Percentiles rank a stretch among this genome's conserved stretches.
Conservation (phyloP, 2,329 filamentous ascomycete species). For the Cytospora mali region DNA sequence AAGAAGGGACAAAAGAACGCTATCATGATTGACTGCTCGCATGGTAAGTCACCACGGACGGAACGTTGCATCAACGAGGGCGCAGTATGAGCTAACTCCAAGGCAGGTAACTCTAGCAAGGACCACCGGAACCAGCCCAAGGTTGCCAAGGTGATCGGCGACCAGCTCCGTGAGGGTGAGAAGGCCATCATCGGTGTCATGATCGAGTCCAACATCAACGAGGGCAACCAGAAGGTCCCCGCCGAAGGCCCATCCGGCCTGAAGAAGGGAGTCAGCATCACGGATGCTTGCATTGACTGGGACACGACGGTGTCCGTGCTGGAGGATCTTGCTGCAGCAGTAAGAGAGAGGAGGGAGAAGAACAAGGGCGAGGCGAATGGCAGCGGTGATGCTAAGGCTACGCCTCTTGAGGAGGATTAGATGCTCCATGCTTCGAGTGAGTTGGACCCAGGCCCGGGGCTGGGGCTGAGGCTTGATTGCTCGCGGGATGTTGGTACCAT, state of each 20-base stretch:
- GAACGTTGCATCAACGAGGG: neutral
- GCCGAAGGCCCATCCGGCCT: conserved; percentile 75
- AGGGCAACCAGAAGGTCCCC: conserved; percentile 86
- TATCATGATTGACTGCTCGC: conserved; percentile 98
- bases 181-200: conserved; percentile 91
- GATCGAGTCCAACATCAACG: conserved; percentile 98
- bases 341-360: conserved; percentile 70
- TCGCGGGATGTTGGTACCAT: neutral
- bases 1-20: conserved; percentile 85
- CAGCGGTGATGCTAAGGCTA: conserved; percentile 43
- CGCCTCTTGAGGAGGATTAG: conserved; percentile 56
- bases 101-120: conserved; percentile 88
- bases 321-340: conserved; percentile 82
- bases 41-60: conserved; percentile 60
- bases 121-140: conserved; percentile 97
- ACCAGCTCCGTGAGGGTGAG: conserved; percentile 87
- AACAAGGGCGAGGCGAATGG: conserved; percentile 43
- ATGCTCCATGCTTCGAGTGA: neutral
- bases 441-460: neutral
- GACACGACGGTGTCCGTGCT: conserved; percentile 79
- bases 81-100: conserved; percentile 20
- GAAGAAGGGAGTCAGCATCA: conserved; percentile 91
- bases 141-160: conserved; percentile 78
- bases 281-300: conserved; percentile 95
- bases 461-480: neutral